A percentile compares a stretch with the other conserved stretches of the same genome.
Conservation (phyloP, 768 basidiomycete species). For the Nidularia sp. region DNA sequence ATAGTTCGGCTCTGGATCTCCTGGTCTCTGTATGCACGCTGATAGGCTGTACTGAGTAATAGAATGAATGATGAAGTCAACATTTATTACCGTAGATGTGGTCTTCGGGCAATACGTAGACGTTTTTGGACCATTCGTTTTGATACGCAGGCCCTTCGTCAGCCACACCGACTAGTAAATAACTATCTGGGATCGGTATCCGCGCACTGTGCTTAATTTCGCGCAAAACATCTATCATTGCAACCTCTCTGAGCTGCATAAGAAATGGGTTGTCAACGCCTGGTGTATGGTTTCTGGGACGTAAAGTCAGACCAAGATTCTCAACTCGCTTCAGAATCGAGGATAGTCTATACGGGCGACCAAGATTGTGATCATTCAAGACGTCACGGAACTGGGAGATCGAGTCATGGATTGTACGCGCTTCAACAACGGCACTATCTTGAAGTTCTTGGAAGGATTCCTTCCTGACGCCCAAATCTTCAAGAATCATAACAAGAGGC, state of each 20-base stretch:
- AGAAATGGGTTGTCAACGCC: slow-evolving; percentile 57
- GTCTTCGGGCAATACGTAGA: slow-evolving; percentile 49
- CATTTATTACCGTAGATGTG: slow-evolving; percentile 58
- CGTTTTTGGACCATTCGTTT: slow-evolving; percentile 42
- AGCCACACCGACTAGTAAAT: slow-evolving; percentile 74
- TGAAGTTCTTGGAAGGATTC: slow-evolving; percentile 63
- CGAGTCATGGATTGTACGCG: slow-evolving; percentile 58
- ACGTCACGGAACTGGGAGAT: slow-evolving; percentile 42
- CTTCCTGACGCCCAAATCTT: slow-evolving; percentile 63
- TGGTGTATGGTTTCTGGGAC: slow-evolving; percentile 18
- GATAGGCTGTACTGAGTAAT: background rate
- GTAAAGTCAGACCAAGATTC: slow-evolving; percentile 44
- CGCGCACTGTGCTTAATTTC: slow-evolving; percentile 75
- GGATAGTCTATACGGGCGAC: slow-evolving; percentile 42
- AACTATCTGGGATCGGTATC: slow-evolving; percentile 65
- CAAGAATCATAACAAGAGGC: slow-evolving; percentile 73
- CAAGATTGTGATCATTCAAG: slow-evolving; percentile 43
- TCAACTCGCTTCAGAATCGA: slow-evolving; percentile 48
- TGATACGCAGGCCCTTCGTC: slow-evolving; percentile 75
- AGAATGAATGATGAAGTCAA: background rate
- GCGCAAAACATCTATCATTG: slow-evolving; percentile 61
- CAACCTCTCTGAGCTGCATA: slow-evolving; percentile 49
- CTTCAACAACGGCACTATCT: slow-evolving; percentile 47
- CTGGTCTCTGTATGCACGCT: slow-evolving; percentile 60
- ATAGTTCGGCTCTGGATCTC: slow-evolving; percentile 44